Evolutionary conservation across 2,329 filamentous ascomycete genomes (phyloP).

Genomic region (Sporothrix variecibatus): DNA sequence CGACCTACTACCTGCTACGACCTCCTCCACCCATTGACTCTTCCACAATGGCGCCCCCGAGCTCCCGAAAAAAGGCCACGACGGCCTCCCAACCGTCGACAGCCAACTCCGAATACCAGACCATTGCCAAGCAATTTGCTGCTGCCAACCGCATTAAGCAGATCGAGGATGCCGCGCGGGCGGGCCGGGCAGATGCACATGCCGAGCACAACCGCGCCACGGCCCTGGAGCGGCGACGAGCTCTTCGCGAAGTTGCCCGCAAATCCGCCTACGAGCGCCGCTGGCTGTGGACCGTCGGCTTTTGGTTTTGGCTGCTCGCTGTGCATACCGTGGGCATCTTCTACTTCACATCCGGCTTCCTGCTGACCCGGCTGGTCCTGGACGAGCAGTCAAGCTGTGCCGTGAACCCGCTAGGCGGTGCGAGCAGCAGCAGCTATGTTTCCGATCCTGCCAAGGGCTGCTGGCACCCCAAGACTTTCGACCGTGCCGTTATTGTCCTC

Average conservation of each 20-base stretch:
- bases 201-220: slow-evolving; percentile 34
- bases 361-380: slow-evolving; percentile 81
- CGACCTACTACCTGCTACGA: background rate
- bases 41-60: slow-evolving; percentile 30
- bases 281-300: slow-evolving; percentile 62
- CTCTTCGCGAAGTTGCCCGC: slow-evolving; percentile 50
- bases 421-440: slow-evolving; percentile 35
- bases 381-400: slow-evolving; percentile 73
- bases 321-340: slow-evolving; percentile 81
- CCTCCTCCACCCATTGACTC: background rate
- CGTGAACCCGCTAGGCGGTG: slow-evolving; percentile 63
- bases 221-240: slow-evolving; percentile 48
- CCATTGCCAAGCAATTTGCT: slow-evolving; percentile 56
- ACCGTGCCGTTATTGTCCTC: slow-evolving; percentile 86
- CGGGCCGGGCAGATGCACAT: slow-evolving; percentile 35
- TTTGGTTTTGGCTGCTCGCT: slow-evolving; percentile 69
- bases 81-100: slow-evolving; percentile 13
- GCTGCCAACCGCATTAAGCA: slow-evolving; percentile 55
- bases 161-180: slow-evolving; percentile 40
- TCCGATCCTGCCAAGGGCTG: slow-evolving; percentile 67
- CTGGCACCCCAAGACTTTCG: slow-evolving; percentile 94
- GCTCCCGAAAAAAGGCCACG: slow-evolving; percentile 33
- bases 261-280: slow-evolving; percentile 54
- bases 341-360: slow-evolving; percentile 92
- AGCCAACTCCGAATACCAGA: slow-evolving; percentile 49